Evolutionary conservation across 257 asterid genomes (phyloP).

Genomic region (Verbena officinalis): DNA sequence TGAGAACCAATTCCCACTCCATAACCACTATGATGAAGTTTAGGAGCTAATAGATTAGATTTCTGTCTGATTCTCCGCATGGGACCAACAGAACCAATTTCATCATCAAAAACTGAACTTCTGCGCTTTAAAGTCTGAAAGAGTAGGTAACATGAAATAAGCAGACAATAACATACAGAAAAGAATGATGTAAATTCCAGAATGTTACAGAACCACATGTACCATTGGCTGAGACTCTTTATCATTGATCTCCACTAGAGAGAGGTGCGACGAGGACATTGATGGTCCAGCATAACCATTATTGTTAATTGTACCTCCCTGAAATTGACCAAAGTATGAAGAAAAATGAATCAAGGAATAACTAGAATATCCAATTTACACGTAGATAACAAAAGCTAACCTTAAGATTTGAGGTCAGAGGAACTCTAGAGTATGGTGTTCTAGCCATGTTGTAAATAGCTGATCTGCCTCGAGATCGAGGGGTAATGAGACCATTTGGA

Average conservation of each 20-base stretch:
- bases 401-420: conserved; percentile 54
- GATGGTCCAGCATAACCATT: conserved; percentile 49
- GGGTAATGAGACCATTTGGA: conserved; percentile 63
- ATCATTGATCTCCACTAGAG: conserved; percentile 42
- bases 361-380: conserved; percentile 1
- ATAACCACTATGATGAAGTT: conserved; percentile 32
- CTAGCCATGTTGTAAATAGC: conserved; percentile 94
- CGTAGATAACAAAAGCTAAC: conserved; percentile 30
- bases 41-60: conserved; percentile 52
- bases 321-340: conserved; percentile 29
- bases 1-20: conserved; percentile 50
- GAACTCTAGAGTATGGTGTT: conserved; percentile 79
- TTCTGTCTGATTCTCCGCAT: conserved; percentile 82
- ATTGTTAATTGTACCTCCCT: conserved; percentile 56
- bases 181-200: conserved; percentile 5
- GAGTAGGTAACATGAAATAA: conserved; percentile 5
- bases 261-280: conserved; percentile 37
- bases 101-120: conserved; percentile 79
- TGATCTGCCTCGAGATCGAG: conserved; percentile 81
- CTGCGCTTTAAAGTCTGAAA: conserved; percentile 78
- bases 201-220: conserved; percentile 26
- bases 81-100: conserved; percentile 73
- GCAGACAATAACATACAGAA: conserved; percentile 15
- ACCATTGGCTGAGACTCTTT: conserved; percentile 51
- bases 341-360: conserved; percentile 13